phyloP scores from a whole-genome alignment of 2,329 filamentous ascomycete genomes.

The Clonostachys chloroleuca region DNA sequence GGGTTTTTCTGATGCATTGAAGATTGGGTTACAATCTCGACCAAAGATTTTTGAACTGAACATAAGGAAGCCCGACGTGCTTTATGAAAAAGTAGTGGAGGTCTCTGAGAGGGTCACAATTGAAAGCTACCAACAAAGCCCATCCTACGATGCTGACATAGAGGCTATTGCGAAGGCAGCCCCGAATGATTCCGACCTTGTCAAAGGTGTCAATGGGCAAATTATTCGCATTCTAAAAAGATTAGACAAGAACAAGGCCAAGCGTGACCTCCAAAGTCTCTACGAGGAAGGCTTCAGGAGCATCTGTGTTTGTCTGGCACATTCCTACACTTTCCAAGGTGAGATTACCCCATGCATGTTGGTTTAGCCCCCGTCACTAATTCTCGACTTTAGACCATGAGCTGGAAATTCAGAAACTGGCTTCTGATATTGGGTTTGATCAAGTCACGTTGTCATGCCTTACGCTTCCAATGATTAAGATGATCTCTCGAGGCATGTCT shows the following conservation, averaged over 20 bases:
- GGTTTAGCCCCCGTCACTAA: conserved; percentile 65
- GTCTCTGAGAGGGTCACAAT: conserved; percentile 68
- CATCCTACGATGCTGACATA: conserved; percentile 54
- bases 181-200: conserved; percentile 38
- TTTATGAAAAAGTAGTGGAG: conserved; percentile 66
- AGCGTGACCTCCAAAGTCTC: conserved; percentile 48
- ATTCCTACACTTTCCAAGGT: conserved; percentile 72
- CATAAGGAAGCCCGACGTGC: conserved; percentile 61
- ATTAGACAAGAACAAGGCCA: conserved; percentile 43
- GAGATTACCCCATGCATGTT: no score
- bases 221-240: conserved; percentile 56
- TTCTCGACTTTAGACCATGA: conserved; percentile 69
- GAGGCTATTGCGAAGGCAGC: conserved; percentile 53
- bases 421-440: conserved; percentile 68
- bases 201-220: conserved; percentile 60
- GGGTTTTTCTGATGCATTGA: conserved; percentile 62
- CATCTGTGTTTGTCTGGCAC: conserved; percentile 82
- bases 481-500: conserved; percentile 62
- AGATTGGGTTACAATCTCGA: conserved; percentile 68
- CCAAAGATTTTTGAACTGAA: conserved; percentile 69
- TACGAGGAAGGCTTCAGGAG: conserved; percentile 66
- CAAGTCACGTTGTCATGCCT: conserved; percentile 63
- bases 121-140: conserved; percentile 63
- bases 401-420: conserved; percentile 65
- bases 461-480: conserved; percentile 65